These are phyloP conservation scores for Dioszegia aurantiaca DNA, from an alignment of 768 basidiomycete genomes.

Conservation along the genomic window DNA sequence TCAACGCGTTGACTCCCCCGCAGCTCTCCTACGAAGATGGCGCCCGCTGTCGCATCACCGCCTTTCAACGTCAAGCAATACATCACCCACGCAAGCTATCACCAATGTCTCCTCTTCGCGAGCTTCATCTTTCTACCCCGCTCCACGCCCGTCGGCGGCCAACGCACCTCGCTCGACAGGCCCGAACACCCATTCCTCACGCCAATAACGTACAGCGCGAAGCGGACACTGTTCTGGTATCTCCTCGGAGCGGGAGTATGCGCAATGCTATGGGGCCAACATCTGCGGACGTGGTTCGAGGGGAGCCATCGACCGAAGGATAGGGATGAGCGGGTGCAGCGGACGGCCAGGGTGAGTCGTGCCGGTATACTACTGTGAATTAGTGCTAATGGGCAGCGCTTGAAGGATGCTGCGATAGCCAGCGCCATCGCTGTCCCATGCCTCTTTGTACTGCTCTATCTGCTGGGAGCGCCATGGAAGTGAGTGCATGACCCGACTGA, in stretches of 20 bases:
- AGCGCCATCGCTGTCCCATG: slow-evolving; percentile 47
- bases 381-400: slow-evolving; percentile 15
- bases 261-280: slow-evolving; percentile 71
- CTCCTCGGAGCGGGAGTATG: slow-evolving; percentile 60
- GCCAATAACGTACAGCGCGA: slow-evolving; percentile 63
- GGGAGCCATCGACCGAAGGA: slow-evolving; percentile 4
- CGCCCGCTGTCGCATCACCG: not conserved
- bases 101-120: slow-evolving; percentile 31
- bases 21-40: no score
- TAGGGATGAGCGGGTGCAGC: slow-evolving; percentile 2
- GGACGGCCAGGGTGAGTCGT: slow-evolving; percentile 7
- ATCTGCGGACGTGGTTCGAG: slow-evolving; percentile 60
- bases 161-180: slow-evolving; percentile 55
- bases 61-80: slow-evolving; percentile 33
- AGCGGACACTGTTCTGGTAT: slow-evolving; percentile 61
- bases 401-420: slow-evolving; percentile 18
- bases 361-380: not conserved
- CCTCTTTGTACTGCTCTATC: slow-evolving; percentile 28
- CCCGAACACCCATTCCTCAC: slow-evolving; percentile 72
- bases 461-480: slow-evolving; percentile 53
- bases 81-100: slow-evolving; percentile 36
- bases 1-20: not conserved
- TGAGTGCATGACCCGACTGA: slow-evolving; percentile 35
- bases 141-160: slow-evolving; percentile 10
- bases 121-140: slow-evolving; percentile 40